Base-by-base conservation (phyloP, 345 rosid species). In the Chamaenerion angustifolium region DNA sequence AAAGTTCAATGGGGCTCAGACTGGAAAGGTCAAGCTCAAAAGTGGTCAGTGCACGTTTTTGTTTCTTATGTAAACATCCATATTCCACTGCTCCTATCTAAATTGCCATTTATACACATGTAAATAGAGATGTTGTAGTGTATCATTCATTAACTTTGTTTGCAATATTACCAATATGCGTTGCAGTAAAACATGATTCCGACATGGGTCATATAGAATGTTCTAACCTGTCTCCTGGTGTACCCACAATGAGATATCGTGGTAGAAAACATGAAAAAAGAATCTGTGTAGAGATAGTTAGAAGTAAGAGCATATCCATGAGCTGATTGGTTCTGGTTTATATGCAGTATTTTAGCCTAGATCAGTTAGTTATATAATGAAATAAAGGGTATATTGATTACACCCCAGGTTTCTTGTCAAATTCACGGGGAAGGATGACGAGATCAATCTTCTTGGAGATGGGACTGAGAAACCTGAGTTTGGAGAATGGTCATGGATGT, bases 11-110 rank as follows among this genome's bases (percentile, higher is more conserved):
- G 96, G 96, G 96, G 96, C 53, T 64, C 83, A 13, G 95, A 84
- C 64, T 92, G 95, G 95, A 84, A 87, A 65, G 98, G 98, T 51
- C 96, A 92, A 72, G 96, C 95, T 10, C 96, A 92, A 63, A 92
- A 84, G 68, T 92, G 98, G 98, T 84, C 41, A 52, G 95, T 56
- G 14, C 21, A 56, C 56, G 43, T 35, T 51, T 54, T 37, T 16
- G 8, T 31, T 48, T 41, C 40, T 35, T 4, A 21, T 12, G 37
- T 37, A 31, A 5, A 31, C 37, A 5, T 31, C 8, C 37, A 31
- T 31, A 31, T 31, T 31, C 37, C 37, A 31, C 37, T 5, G 37
- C 10, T 7, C 37, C 3, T 31, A 7, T 31, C 5, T 31, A 5
- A 31, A 31, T 31, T 8, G 37, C 37, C 7, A 4, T 31, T 31